Evolutionary conservation across 2,329 filamentous ascomycete species (phyloP).

Genomic region (Fusarium nodosum): DNA sequence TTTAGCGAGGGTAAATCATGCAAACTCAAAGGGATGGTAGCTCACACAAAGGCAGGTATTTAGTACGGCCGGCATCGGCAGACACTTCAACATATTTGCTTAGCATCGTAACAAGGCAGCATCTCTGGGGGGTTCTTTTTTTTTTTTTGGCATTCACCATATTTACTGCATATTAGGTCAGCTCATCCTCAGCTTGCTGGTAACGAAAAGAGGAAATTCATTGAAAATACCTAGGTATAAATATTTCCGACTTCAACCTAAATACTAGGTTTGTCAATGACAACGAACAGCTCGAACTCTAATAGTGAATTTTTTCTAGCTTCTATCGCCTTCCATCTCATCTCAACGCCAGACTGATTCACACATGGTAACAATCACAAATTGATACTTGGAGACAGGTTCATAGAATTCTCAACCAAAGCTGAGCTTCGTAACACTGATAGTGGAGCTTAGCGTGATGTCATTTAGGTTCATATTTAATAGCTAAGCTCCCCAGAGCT

Average conservation of each 20-base stretch:
- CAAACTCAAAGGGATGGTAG: not conserved
- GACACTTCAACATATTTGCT: not conserved
- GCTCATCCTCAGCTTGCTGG: not conserved
- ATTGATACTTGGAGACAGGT: no score
- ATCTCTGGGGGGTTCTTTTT: not conserved
- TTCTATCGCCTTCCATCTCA: not conserved
- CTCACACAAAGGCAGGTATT: not conserved
- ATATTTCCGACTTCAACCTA: not conserved
- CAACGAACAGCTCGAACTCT: not conserved
- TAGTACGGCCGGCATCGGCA: not conserved
- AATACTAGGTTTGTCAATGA: not conserved
- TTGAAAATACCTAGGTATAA: not conserved
- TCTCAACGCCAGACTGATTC: not conserved
- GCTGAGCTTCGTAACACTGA: no score
- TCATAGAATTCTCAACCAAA: not conserved
- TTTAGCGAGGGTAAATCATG: not conserved
- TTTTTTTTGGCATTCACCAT: not conserved
- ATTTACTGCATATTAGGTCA: not conserved
- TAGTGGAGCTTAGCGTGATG: conserved; percentile 43
- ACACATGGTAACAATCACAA: not conserved
- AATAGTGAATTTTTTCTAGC: not conserved
- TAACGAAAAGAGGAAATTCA: not conserved
- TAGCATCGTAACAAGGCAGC: not conserved
- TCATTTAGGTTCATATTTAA: conserved; percentile 37
- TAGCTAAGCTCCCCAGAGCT: conserved; percentile 23